Percentiles rank a stretch among this genome's conserved stretches.
Evolutionary conservation across 2,329 filamentous ascomycete genomes (phyloP).

Genomic region (Alternaria gansuensis): DNA sequence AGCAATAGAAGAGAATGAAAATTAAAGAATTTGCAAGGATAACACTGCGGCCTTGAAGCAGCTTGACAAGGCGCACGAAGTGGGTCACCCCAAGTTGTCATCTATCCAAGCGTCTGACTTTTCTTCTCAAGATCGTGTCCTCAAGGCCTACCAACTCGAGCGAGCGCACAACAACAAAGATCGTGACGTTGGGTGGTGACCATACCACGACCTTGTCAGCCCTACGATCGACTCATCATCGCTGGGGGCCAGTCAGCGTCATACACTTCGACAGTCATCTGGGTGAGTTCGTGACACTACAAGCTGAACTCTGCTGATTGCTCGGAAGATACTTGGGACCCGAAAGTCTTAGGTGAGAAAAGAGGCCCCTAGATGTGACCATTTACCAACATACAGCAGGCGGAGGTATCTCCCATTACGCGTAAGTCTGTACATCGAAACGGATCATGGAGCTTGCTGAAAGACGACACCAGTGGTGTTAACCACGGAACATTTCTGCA

Average conservation of each 20-base stretch:
- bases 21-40: conserved; percentile 49
- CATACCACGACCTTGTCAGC: conserved; percentile 66
- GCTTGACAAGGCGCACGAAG: conserved; percentile 62
- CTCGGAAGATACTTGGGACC: conserved; percentile 64
- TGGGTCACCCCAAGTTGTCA: conserved; percentile 29
- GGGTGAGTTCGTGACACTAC: conserved; percentile 38
- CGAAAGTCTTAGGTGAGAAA: conserved; percentile 59
- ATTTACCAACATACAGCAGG: conserved; percentile 45
- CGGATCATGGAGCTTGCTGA: conserved; percentile 12
- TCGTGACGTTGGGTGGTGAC: conserved; percentile 64
- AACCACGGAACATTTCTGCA: conserved; percentile 71
- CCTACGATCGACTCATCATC: conserved; percentile 58
- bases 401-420: conserved; percentile 68
- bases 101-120: conserved; percentile 2
- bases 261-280: conserved; percentile 67
- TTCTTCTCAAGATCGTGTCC: conserved; percentile 54
- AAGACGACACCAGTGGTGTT: conserved; percentile 50
- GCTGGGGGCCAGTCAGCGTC: conserved; percentile 65
- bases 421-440: conserved; percentile 52
- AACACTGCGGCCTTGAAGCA: conserved; percentile 65
- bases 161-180: conserved; percentile 58
- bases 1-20: neutral
- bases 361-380: neutral
- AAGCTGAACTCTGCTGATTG: neutral
- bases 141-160: conserved; percentile 58